Conservation (phyloP, 1,139 yeast genomes). For the Hanseniaspora uvarum region DNA sequence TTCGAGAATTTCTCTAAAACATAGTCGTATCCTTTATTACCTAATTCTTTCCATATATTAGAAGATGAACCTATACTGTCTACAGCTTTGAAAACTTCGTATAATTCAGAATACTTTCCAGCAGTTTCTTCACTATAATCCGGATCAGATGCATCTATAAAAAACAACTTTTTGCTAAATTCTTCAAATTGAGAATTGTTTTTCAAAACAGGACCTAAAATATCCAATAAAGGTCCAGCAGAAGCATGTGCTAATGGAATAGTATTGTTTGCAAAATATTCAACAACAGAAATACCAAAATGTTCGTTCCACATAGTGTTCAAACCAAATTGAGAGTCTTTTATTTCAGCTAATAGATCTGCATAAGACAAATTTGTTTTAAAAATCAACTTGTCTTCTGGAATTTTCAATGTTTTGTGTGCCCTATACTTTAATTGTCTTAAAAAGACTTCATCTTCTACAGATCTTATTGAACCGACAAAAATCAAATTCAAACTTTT, state of each 20-base stretch:
- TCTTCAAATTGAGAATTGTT: constrained; percentile 19
- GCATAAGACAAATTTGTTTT: constrained; percentile 67
- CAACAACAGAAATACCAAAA: constrained; percentile 96
- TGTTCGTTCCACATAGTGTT: constrained; percentile 99
- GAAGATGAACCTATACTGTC: constrained; percentile 25
- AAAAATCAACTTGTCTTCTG: constrained; percentile 46
- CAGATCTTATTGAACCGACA: constrained; percentile 75
- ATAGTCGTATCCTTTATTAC: constrained; percentile 26
- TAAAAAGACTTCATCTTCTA: constrained; percentile 55
- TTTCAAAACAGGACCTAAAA: constrained; percentile 51
- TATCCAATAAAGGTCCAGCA: constrained; percentile 87
- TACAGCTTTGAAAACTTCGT: constrained; percentile 35
- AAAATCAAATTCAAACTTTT: constrained; percentile 48
- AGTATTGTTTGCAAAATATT: constrained; percentile 76
- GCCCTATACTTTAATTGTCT: constrained; percentile 41
- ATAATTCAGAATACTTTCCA: constrained; percentile 37
- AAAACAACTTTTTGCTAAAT: constrained; percentile 61
- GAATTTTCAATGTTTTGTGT: constrained; percentile 38
- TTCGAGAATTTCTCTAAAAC: constrained; percentile 60
- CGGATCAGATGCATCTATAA: constrained; percentile 60
- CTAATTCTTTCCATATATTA: not conserved
- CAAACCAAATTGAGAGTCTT: constrained; percentile 62
- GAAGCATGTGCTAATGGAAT: constrained; percentile 88
- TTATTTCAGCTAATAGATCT: constrained; percentile 46
- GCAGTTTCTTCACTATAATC: constrained; percentile 30